Evolutionary conservation across 179 eudicot species (phyloP).

Genomic region (Corrigiola litoralis): DNA sequence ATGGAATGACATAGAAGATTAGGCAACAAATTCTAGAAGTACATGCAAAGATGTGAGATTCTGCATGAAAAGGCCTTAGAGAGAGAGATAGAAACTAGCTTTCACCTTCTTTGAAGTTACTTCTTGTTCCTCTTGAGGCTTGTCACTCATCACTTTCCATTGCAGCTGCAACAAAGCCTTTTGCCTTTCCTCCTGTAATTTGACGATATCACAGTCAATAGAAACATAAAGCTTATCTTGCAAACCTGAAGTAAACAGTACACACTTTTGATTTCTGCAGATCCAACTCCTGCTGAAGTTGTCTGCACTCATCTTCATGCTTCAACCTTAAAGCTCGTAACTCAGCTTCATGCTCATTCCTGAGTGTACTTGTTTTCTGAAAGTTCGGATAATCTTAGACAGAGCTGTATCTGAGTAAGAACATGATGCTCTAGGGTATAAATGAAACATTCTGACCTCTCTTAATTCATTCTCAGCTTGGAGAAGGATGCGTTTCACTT

Average conservation of each 20-base stretch:
- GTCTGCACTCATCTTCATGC: slow-evolving; percentile 70
- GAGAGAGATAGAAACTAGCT: background rate
- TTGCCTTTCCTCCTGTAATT: slow-evolving; percentile 90
- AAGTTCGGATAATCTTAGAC: slow-evolving; percentile 9
- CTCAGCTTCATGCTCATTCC: slow-evolving; percentile 79
- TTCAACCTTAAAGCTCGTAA: slow-evolving; percentile 64
- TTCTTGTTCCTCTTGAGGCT: slow-evolving; percentile 88
- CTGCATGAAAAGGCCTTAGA: background rate
- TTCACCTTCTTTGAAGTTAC: slow-evolving; percentile 77
- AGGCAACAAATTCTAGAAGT: background rate
- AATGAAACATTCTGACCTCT: slow-evolving; percentile 46
- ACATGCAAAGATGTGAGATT: background rate
- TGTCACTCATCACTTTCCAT: slow-evolving; percentile 94
- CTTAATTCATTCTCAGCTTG: slow-evolving; percentile 74
- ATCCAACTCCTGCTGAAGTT: slow-evolving; percentile 86
- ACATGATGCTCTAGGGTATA: background rate
- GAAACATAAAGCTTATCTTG: background rate
- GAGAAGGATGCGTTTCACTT: slow-evolving; percentile 48
- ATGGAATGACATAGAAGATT: background rate
- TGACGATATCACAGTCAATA: slow-evolving; percentile 10
- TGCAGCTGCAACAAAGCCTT: slow-evolving; percentile 80
- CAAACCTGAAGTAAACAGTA: slow-evolving; percentile 11
- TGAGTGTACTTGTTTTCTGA: slow-evolving; percentile 58
- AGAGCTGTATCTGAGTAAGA: background rate
- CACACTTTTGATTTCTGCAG: slow-evolving; percentile 73